Evolutionary conservation across 371 early-diverging fungal species (phyloP), one percentile per base, ranked within the genome.

Genomic region (Cokeromyces recurvatus): DNA sequence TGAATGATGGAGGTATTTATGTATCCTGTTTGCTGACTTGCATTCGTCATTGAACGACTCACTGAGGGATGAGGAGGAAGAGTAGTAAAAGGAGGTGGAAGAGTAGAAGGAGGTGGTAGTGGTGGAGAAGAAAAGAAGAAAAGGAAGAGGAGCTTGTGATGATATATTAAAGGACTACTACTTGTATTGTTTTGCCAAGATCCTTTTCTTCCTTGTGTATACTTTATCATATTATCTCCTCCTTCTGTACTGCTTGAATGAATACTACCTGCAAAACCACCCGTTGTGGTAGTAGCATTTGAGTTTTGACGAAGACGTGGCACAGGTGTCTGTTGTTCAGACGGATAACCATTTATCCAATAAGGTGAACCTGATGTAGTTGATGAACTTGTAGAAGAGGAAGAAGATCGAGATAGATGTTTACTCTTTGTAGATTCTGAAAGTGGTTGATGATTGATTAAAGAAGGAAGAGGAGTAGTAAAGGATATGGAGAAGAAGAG

Each of bases 1-100:
- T 68, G 69, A 22, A 64, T 49, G 11, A 66, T 38, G 11, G 58
- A 56, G 10, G 36, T 38, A 24, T 54, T 51, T 22, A 48, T 43
- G 46, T 47, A 45, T 3, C 55, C 53, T 16, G 16, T 17, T 41
- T 59, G 29, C 49, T 51, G 38, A 39, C 48, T 35, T 39, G 47
- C 35, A 36, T 48, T 32, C 40, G 56, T 43, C 31, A 53, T 22
- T 32, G 43, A 37, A 24, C 41, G 42, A 22, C 24, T 27, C 11
- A 46, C 43, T 3, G 46, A 34, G 5, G 34, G 23, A 6, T 35
- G 46, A 15, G 25, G 36, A 9, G 25, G 8, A 49, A 23, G 16
- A 46, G 3, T 27, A 8, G 25, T 11, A n/a, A n/a, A n/a, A n/a
- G n/a, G n/a, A n/a, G n/a, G n/a, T n/a, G n/a, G 40, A 19, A 46